Evolutionary conservation across 371 early-diverging fungal species (phyloP), one percentile per base, ranked within the genome.

Genomic region (Dinochytrium kinnereticum): DNA sequence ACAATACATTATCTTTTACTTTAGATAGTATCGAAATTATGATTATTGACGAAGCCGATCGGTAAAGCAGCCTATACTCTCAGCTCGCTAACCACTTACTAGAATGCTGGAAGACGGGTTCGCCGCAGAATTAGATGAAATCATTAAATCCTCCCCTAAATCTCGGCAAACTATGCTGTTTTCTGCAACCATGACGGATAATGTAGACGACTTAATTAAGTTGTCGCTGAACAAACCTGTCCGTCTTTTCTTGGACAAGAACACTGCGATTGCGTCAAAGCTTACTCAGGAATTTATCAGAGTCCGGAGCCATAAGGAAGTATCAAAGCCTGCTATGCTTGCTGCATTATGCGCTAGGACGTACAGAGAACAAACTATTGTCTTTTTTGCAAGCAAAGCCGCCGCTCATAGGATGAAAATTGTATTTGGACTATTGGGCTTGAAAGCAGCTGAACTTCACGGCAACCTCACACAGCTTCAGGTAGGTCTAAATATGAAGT

Each of bases 101-200:
- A 89, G 96, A 82, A 99, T 99, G 95, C 87, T 99, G 13, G 99
- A 99, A 82, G 98, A 97, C 84, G 99, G 99, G 67, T 99, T 99
- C 85, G 92, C 94, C 59, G 99, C 94, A 66, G 99, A 99, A 84
- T 87, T 99, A 55, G 91, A 91, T 26, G 96, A 97, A 78, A 98
- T 99, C 84, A 89, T 99, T 78, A 91, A 93, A 65, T 77, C 91
- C 24, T 95, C 96, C 67, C 98, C 99, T 17, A 86, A 87, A 57
- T 87, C 91, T 28, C 90, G 99, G 74, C 99, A 99, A 80, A 98
- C 99, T 0, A 95, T 99, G 93, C 90, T 99, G 57, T 99, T 99
- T 87, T 97, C 97, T 50, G 99, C 99, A 21, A 99, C 99, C n/a
- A 99, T 99, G 99, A 99, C 99, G 1, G 97, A 96, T 80, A 97